Evolutionary conservation across 192 early-diverging fungal species (phyloP).

Genomic region (Coemansia sp.): DNA sequence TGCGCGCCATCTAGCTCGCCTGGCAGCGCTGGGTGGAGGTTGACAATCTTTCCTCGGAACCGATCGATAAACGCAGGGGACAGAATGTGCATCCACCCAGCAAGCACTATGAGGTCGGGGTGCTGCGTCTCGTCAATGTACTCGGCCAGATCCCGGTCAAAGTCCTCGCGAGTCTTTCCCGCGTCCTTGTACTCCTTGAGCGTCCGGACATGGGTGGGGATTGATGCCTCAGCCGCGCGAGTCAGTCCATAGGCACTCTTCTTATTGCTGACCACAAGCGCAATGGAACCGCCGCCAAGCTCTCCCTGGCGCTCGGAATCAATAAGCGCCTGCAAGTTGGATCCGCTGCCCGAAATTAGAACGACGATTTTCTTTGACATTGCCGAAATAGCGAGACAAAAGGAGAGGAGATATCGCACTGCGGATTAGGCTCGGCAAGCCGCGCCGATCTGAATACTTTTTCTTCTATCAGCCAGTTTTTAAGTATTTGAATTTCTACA

Average conservation of each 20-base stretch:
- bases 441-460: too few species aligned
- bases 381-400: neutral
- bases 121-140: conserved; percentile 55
- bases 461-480: too few species aligned
- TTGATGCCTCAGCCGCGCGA: conserved; percentile 74
- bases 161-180: conserved; percentile 82
- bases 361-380: conserved; percentile 69
- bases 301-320: conserved; percentile 61
- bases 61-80: conserved; percentile 75
- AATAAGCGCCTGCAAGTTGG: conserved; percentile 96
- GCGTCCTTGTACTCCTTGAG: conserved; percentile 82
- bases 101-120: conserved; percentile 87
- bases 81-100: conserved; percentile 99
- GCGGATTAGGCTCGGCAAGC: neutral
- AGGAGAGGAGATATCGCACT: neutral
- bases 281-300: conserved; percentile 63
- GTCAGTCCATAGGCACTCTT: conserved; percentile 82
- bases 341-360: conserved; percentile 90
- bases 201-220: conserved; percentile 78
- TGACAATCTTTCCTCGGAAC: conserved; percentile 78
- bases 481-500: neutral
- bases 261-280: conserved; percentile 88
- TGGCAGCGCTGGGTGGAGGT: conserved; percentile 95
- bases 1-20: conserved; percentile 96
- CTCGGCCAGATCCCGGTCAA: conserved; percentile 80